Percentiles rank a stretch among this genome's conserved stretches.
phyloP scores from a whole-genome alignment of 140 eudicot genomes.

The Ambrosia hybrid region DNA sequence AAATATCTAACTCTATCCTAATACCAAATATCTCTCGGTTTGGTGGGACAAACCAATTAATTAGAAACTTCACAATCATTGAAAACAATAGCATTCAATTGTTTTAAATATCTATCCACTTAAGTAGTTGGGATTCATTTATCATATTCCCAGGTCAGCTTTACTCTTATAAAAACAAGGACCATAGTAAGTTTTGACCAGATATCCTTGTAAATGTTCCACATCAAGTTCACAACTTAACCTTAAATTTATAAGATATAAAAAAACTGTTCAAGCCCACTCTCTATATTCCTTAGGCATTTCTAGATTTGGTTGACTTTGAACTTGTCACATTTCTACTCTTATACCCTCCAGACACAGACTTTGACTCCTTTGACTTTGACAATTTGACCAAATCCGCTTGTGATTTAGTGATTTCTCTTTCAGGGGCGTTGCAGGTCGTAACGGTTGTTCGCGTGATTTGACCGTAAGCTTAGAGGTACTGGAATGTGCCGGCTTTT shows the following conservation, averaged over 20 bases:
- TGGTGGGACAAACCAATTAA: not conserved
- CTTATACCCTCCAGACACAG: conserved; percentile 40
- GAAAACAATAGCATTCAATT: not conserved
- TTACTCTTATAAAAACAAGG: conserved; percentile 3
- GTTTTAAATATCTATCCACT: not conserved
- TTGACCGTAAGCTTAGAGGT: conserved; percentile 1
- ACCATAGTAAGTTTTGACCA: not conserved
- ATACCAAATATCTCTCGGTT: too few species aligned
- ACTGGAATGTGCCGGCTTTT: conserved; percentile 14
- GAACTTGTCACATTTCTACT: conserved; percentile 37
- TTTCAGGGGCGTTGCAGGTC: conserved; percentile 41
- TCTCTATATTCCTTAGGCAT: conserved; percentile 42
- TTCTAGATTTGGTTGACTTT: conserved; percentile 38
- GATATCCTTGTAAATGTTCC: not conserved
- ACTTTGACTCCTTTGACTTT: conserved; percentile 34
- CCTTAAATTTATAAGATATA: not conserved
- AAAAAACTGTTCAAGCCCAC: conserved; percentile 45
- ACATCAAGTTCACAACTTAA: conserved; percentile 5
- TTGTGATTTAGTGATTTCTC: conserved; percentile 55
- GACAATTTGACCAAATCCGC: conserved; percentile 1
- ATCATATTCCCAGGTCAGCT: conserved; percentile 9
- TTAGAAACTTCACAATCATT: not conserved
- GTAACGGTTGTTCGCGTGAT: conserved; percentile 21
- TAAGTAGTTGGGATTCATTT: conserved; percentile 2
- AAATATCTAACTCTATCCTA: too few species aligned